Percentiles rank a stretch among this genome's conserved stretches.
These are phyloP conservation scores for Termitomyces sp. DNA, from an alignment of 768 basidiomycete genomes.

Conservation along the genomic window DNA sequence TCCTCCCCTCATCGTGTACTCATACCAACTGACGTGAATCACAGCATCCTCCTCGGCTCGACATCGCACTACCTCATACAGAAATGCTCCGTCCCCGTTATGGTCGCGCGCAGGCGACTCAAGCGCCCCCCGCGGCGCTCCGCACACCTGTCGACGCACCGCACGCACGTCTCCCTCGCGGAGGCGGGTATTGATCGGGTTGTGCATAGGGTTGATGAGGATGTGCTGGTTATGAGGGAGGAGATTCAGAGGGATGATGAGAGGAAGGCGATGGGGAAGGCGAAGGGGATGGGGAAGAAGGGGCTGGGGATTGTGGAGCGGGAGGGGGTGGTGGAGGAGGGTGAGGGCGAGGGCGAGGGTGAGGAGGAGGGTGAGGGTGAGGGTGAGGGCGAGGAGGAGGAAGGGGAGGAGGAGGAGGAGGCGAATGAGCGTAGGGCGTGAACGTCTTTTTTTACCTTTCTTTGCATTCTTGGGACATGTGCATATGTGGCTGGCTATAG, in stretches of 20 bases:
- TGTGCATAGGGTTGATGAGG: slow-evolving; percentile 79
- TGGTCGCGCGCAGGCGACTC: slow-evolving; percentile 91
- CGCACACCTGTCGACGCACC: slow-evolving; percentile 78
- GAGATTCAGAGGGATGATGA: slow-evolving; percentile 70
- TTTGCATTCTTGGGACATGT: no score
- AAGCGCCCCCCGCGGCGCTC: slow-evolving; percentile 80
- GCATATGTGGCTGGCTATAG: no score
- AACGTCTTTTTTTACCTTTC: no score
- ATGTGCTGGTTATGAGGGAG: slow-evolving; percentile 76
- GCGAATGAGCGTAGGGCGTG: no score
- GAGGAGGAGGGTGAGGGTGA: not conserved
- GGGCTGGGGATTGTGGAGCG: slow-evolving; percentile 21
- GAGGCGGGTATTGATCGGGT: slow-evolving; percentile 87
- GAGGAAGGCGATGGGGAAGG: slow-evolving; percentile 29
- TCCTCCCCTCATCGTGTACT: not conserved
- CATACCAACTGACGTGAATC: not conserved
- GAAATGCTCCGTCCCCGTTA: slow-evolving; percentile 93
- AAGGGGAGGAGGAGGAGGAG: no score
- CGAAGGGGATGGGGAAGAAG: slow-evolving; percentile 25
- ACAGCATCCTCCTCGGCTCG: slow-evolving; percentile 86
- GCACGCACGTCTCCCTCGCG: slow-evolving; percentile 79
- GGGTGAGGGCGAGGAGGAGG: no score
- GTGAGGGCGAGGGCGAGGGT: slow-evolving; percentile 12
- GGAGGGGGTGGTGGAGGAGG: slow-evolving; percentile 23
- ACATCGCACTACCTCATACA: slow-evolving; percentile 94